Base-by-base conservation (phyloP, 2,329 filamentous ascomycete genomes). In the Aspergillus spinulosporus region DNA sequence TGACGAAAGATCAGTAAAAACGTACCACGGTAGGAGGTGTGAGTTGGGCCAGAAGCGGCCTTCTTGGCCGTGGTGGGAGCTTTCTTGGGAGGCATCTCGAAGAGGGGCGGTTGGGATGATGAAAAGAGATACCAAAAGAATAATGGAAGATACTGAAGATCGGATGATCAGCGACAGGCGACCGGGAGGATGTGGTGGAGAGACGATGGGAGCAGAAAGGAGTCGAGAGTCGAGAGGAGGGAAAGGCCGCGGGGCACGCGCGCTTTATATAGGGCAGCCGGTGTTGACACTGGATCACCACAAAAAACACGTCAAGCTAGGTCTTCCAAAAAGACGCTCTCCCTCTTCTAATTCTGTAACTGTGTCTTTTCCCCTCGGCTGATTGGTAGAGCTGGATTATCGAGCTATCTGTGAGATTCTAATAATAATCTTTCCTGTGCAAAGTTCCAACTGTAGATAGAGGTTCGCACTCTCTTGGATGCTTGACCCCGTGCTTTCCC, bases 1-100 rank as follows among this genome's bases (percentile, higher is more conserved):
- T 71, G 71, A 72, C 57, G 68, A 71, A 73, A 64, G 72, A 76
- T 74, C 68, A 74, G 72, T 64, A 58, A 62, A 71, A 68, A 78
- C 81, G 72, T 76, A 88, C 87, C 85, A 78, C 84, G 84, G 78
- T 88, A 89, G 66, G 83, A 82, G 66, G 81, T 80, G 78, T 88
- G 85, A 61, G 79, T 74, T 62, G 80, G 50, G 43, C 32, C 50
- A 26, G 50, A 72, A 66, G 77, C 74, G 63, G 80, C 76, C 78
- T 85, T 84, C 80, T 86, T 86, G 68, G 82, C 70, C 64, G 82
- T 66, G 58, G 72, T 71, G 64, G 78, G 68, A 65, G 79, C 74
- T 76, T 86, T 86, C 80, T 88, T 88, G 67, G 85, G 82, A 81
- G 84, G 79, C 86, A 88, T 88, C 68, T 67, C 79, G 69, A 68